These are phyloP conservation scores for Cryptosporidium xiaoi DNA, from an alignment of 169 alveolate species.

Conservation along the genomic window DNA sequence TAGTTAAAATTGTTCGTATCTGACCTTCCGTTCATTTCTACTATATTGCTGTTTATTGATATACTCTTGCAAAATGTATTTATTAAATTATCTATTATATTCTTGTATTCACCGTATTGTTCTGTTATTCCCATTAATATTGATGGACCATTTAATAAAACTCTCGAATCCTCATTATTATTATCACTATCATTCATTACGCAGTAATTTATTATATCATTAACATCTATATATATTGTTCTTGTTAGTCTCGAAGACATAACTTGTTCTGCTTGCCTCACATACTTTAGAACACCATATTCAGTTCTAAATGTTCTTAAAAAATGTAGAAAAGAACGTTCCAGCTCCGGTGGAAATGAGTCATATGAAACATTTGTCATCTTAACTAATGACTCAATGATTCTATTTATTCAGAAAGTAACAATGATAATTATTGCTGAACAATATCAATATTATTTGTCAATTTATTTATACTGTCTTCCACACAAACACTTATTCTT, in stretches of 20 bases:
- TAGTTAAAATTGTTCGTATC: slow-evolving; percentile 4
- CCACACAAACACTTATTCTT: no score
- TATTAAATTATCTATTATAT: slow-evolving; percentile 28
- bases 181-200: not conserved
- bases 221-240: slow-evolving; percentile 49
- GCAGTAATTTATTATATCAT: slow-evolving; percentile 30
- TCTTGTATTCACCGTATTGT: slow-evolving; percentile 48
- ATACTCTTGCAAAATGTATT: slow-evolving; percentile 42
- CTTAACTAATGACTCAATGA: not conserved
- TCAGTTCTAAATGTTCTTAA: slow-evolving; percentile 28
- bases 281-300: slow-evolving; percentile 40
- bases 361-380: slow-evolving; percentile 4
- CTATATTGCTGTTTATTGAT: not conserved
- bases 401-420: slow-evolving; percentile 4
- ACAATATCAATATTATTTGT: no score
- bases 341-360: slow-evolving; percentile 33
- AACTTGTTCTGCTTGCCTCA: slow-evolving; percentile 56
- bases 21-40: slow-evolving; percentile 12
- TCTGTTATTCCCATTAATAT: slow-evolving; percentile 38
- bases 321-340: slow-evolving; percentile 50
- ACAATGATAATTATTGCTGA: not conserved
- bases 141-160: slow-evolving; percentile 40
- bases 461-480: no score
- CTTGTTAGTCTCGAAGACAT: slow-evolving; percentile 39
- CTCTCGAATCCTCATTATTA: not conserved